Conservation (phyloP, 768 basidiomycete genomes). For the Hypsizygus marmoreus region DNA sequence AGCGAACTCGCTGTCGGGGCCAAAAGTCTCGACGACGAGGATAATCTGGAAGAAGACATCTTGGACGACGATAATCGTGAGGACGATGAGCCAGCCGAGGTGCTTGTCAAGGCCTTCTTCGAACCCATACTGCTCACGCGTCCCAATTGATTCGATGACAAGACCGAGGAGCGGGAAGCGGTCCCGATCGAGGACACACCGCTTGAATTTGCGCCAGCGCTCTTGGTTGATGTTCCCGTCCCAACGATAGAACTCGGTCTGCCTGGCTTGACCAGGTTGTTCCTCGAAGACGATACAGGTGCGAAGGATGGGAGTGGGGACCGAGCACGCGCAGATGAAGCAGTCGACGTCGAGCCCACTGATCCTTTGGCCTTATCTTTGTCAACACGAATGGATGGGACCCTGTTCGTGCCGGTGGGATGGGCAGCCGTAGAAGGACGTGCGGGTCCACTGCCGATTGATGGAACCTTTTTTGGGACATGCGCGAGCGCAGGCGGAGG, state of each 20-base stretch:
- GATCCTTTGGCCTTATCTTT: slow-evolving; percentile 16
- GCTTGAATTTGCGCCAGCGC: slow-evolving; percentile 13
- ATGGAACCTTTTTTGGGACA: slow-evolving; percentile 14
- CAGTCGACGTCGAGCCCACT: slow-evolving; percentile 18
- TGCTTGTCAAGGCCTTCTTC: slow-evolving; percentile 25
- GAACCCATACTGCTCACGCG: slow-evolving; percentile 36
- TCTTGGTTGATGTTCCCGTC: slow-evolving; percentile 22
- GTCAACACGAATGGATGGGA: slow-evolving; percentile 17
- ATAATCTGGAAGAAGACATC: slow-evolving; percentile 21
- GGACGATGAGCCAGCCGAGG: slow-evolving; percentile 18
- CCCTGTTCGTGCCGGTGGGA: slow-evolving; percentile 14
- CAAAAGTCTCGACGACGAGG: slow-evolving; percentile 48
- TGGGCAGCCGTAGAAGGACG: slow-evolving; percentile 23
- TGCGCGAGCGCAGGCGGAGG: slow-evolving; percentile 10
- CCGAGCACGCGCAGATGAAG: slow-evolving; percentile 17
- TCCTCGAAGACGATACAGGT: slow-evolving; percentile 10
- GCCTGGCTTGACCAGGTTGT: slow-evolving; percentile 8
- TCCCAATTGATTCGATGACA: slow-evolving; percentile 26
- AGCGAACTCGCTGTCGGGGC: slow-evolving; percentile 80
- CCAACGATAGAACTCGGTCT: slow-evolving; percentile 12
- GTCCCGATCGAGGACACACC: slow-evolving; percentile 50
- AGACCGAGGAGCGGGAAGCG: slow-evolving; percentile 25
- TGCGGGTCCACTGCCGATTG: slow-evolving; percentile 10
- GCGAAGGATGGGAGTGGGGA: slow-evolving; percentile 24
- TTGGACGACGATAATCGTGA: slow-evolving; percentile 36